Base-by-base conservation (phyloP, 805 yeast genomes). In the Zygoascus tannicola region DNA sequence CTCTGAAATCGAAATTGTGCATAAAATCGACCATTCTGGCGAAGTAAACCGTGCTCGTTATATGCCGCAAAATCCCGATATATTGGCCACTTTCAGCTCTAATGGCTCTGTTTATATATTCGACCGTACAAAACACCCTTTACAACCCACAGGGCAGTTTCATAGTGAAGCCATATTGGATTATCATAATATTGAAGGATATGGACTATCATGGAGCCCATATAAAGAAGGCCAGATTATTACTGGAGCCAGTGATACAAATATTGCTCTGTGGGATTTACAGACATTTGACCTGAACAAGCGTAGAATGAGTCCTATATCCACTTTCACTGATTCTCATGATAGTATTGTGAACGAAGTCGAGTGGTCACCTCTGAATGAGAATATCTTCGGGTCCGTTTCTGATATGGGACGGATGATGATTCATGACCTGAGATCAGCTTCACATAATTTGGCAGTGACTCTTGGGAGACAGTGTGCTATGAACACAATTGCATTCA, bases 31-130 rank as follows among this genome's bases (percentile, higher is more conserved):
- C 28, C 86, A 79, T 51, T 59, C 65, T 1, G 87, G 85, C 2
- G 92, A 81, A 50, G 80, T 87, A 44, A 85, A 85, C 57, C 73
- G 75, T 48, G 79, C 83, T 0, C 69, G 81, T 32, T 76, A 74
- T 54, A 75, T 84, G 78, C 94, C 95, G 0, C 90, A 82, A 52
- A 88, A 88, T 55, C 92, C 92, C 1, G 92, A 87, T 55, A 56
- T 88, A 4, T 69, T 88, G 4, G 85, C 88, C 1, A 74, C 86
- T 16, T 75, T 79, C 7, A 76, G 83, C 35, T 76, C 81, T 35
- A 59, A 65, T 26, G 96, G 96, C 1, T 66, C 72, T 12, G 67
- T 81, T 10, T 75, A 71, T 41, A 63, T 88, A 3, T 85, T 80
- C 60, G 94, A 88, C 60, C 70, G 92, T 52, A 87, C 97, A 0